Percentiles rank a stretch among this genome's conserved stretches.
Evolutionary conservation across 2,329 filamentous ascomycete genomes (phyloP).

Genomic region (Metarhizium robertsii): DNA sequence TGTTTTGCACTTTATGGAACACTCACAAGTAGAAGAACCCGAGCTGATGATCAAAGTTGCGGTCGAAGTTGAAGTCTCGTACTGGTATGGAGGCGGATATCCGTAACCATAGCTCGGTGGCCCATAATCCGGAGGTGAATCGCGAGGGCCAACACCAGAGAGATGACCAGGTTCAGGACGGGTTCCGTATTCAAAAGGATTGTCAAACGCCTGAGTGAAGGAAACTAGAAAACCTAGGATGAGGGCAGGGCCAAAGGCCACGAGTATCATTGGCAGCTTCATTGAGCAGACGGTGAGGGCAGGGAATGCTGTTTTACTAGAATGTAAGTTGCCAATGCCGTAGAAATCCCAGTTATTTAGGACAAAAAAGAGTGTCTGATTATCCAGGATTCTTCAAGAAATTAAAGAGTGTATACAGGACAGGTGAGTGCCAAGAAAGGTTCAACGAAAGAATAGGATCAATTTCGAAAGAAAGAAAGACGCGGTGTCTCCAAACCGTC

Average conservation of each 20-base stretch:
- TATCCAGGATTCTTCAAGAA: constrained; percentile 4
- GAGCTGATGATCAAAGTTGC: not conserved
- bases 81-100: constrained; percentile 11
- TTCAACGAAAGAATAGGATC: constrained; percentile 4
- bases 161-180: not conserved
- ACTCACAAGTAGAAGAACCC: constrained; percentile 8
- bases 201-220: not conserved
- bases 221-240: constrained; percentile 5
- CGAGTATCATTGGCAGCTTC: not conserved
- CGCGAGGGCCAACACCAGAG: constrained; percentile 4
- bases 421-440: not conserved
- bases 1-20: not conserved
- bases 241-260: not conserved
- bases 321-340: not conserved
- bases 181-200: not conserved
- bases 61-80: constrained; percentile 7
- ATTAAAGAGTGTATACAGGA: not conserved
- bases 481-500: constrained; percentile 1
- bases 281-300: not conserved
- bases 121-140: constrained; percentile 7
- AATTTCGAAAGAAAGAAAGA: constrained; percentile 4
- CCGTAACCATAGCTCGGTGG: constrained; percentile 11
- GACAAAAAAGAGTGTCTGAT: not conserved
- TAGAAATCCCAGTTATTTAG: not conserved
- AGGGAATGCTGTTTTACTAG: too few relatives aligned